Percentiles rank a stretch among this genome's conserved stretches.
Conservation (phyloP, 495 filamentous ascomycete genomes). For the Aspergillus cavernicola region DNA sequence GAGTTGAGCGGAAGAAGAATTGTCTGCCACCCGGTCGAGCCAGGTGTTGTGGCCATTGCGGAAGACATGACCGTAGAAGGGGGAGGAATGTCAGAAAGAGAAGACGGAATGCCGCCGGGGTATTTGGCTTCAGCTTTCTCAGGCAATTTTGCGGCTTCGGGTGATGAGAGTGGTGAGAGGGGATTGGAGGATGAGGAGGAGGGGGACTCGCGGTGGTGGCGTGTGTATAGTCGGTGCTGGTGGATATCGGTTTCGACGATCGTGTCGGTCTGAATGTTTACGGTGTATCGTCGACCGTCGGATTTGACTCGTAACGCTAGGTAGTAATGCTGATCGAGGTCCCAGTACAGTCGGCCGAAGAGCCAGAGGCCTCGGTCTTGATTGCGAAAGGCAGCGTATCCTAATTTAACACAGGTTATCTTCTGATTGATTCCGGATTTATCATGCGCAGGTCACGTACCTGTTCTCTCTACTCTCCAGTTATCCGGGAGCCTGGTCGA, state of each 20-base stretch:
- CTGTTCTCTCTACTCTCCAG: slow-evolving; percentile 56
- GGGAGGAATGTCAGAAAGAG: slow-evolving; percentile 39
- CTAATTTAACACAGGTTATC: slow-evolving; percentile 41
- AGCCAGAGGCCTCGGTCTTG: slow-evolving; percentile 53
- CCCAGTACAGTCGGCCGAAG: slow-evolving; percentile 79
- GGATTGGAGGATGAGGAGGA: slow-evolving; percentile 12
- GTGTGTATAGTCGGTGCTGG: slow-evolving; percentile 86
- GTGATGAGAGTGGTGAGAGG: slow-evolving; percentile 15
- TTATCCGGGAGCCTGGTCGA: slow-evolving; percentile 69
- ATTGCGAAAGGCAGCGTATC: slow-evolving; percentile 89
- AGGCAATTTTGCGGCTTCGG: slow-evolving; percentile 19
- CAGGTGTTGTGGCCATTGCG: slow-evolving; percentile 31
- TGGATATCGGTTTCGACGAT: slow-evolving; percentile 91
- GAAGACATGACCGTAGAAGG: slow-evolving; percentile 38
- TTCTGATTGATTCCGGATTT: too few relatives aligned
- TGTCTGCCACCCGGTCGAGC: slow-evolving; percentile 86
- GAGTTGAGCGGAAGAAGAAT: slow-evolving; percentile 83
- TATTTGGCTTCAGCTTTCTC: slow-evolving; percentile 24
- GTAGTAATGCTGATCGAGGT: slow-evolving; percentile 84
- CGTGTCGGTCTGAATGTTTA: slow-evolving; percentile 93
- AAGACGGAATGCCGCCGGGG: slow-evolving; percentile 29
- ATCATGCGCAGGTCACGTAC: slow-evolving; percentile 33
- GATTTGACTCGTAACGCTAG: slow-evolving; percentile 86
- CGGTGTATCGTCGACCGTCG: slow-evolving; percentile 87
- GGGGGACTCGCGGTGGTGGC: slow-evolving; percentile 44